phyloP scores from a whole-genome alignment of 2,329 filamentous ascomycete species.

The Hymenoscyphus linearis region DNA sequence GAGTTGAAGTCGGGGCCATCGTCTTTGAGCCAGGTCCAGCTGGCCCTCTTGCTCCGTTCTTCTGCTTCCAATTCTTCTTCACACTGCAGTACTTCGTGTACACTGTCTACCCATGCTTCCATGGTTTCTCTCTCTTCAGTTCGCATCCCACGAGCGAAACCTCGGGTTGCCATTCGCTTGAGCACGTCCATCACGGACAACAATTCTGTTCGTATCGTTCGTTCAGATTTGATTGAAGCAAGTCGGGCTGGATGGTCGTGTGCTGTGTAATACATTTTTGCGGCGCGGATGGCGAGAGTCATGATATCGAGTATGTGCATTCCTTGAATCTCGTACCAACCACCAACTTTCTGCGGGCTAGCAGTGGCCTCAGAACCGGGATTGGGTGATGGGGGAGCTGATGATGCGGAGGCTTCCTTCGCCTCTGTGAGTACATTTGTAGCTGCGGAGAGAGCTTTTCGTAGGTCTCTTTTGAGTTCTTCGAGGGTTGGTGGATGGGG shows the following conservation, averaged over 20 bases:
- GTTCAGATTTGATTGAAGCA: slow-evolving; percentile 82
- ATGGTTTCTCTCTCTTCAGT: slow-evolving; percentile 74
- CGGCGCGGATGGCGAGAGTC: slow-evolving; percentile 90
- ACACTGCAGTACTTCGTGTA: slow-evolving; percentile 68
- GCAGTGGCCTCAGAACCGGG: slow-evolving; percentile 4
- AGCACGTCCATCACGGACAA: slow-evolving; percentile 84
- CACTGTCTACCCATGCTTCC: slow-evolving; percentile 70
- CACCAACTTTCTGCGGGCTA: slow-evolving; percentile 35
- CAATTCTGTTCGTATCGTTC: slow-evolving; percentile 75
- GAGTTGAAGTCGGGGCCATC: slow-evolving; percentile 36
- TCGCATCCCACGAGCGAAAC: slow-evolving; percentile 77
- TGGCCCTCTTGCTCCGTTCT: slow-evolving; percentile 59
- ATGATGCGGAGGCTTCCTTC: slow-evolving; percentile 31
- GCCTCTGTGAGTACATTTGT: slow-evolving; percentile 61
- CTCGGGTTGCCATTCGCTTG: slow-evolving; percentile 83
- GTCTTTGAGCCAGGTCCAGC: slow-evolving; percentile 74
- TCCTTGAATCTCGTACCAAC: slow-evolving; percentile 83
- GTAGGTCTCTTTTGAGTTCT: slow-evolving; percentile 67
- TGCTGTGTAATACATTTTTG: slow-evolving; percentile 92
- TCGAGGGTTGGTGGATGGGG: slow-evolving; percentile 78
- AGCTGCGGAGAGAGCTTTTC: slow-evolving; percentile 64
- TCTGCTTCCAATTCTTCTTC: slow-evolving; percentile 74
- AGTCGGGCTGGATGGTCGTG: slow-evolving; percentile 83
- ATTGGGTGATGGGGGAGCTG: slow-evolving; percentile 17
- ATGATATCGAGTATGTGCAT: slow-evolving; percentile 89